Conservation (phyloP, 306 rosid genomes). For the Cucurbita moschata region DNA sequence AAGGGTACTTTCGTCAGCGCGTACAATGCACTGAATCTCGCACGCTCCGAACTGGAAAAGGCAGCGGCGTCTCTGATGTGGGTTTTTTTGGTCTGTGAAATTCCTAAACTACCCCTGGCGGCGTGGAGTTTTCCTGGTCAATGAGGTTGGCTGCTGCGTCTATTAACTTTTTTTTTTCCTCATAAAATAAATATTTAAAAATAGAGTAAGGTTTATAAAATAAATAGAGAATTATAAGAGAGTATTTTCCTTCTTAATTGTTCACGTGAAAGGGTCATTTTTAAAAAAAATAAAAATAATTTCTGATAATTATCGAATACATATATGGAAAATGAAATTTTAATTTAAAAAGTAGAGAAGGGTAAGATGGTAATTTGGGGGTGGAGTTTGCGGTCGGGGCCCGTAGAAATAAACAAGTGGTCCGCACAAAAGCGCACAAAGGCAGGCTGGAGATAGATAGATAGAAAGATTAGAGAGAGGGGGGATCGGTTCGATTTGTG, state of each 20-base stretch:
- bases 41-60: neutral
- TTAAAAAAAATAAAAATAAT: too few species aligned
- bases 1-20: neutral
- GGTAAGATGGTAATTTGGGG: constrained; percentile 8
- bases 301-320: too few species aligned
- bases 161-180: too few species aligned
- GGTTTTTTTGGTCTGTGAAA: neutral
- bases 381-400: constrained; percentile 14
- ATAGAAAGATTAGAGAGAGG: neutral
- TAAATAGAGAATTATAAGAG: too few species aligned
- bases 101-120: neutral
- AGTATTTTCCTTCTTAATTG: too few species aligned
- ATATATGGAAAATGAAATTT: too few species aligned
- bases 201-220: too few species aligned
- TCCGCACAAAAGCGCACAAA: constrained; percentile 33
- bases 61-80: neutral
- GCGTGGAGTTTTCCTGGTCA: neutral
- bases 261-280: too few species aligned
- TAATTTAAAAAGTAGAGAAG: neutral
- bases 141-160: too few species aligned
- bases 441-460: constrained; percentile 6
- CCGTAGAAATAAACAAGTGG: constrained; percentile 21
- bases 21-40: neutral
- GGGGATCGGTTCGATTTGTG: constrained; percentile 29
- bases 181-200: too few species aligned